Conservation (phyloP, 1,284 basidiomycete genomes). For the Leccinum fuscescens region DNA sequence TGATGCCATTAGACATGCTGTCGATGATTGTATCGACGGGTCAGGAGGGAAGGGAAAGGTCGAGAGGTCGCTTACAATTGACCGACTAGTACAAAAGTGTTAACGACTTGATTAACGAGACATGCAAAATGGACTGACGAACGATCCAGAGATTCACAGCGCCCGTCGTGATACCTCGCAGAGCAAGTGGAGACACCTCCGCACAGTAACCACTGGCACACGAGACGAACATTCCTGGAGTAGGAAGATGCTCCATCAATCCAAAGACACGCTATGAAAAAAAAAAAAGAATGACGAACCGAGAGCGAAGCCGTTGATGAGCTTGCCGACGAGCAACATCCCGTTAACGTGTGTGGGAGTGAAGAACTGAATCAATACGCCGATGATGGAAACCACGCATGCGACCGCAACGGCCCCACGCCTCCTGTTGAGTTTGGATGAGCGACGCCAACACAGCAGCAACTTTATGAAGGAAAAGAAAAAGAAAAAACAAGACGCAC, state of each 20-base stretch:
- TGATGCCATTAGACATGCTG: conserved; percentile 30
- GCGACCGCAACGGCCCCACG: conserved; percentile 26
- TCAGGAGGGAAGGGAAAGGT: neutral
- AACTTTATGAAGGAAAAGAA: too few species aligned
- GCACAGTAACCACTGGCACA: conserved; percentile 29
- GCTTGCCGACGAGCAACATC: conserved; percentile 28
- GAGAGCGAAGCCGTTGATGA: conserved; percentile 29
- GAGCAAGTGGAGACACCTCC: conserved; percentile 30
- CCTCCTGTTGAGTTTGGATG: conserved; percentile 10
- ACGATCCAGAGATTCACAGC: conserved; percentile 31
- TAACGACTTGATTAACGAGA: neutral
- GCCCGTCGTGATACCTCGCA: conserved; percentile 31
- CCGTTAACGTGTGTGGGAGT: conserved; percentile 24
- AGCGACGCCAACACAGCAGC: neutral
- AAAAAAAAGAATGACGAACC: conserved; percentile 11
- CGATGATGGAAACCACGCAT: conserved; percentile 24
- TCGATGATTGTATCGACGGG: neutral
- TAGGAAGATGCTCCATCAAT: neutral
- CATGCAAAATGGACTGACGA: conserved; percentile 13
- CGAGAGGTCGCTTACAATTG: conserved; percentile 22
- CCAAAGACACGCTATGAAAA: too few species aligned
- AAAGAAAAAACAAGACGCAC: conserved; percentile 2
- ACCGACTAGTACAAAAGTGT: conserved; percentile 18
- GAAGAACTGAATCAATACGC: conserved; percentile 28
- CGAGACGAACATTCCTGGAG: conserved; percentile 29